Base-by-base conservation (phyloP, 257 asterid species). In the Petunia axillaris region DNA sequence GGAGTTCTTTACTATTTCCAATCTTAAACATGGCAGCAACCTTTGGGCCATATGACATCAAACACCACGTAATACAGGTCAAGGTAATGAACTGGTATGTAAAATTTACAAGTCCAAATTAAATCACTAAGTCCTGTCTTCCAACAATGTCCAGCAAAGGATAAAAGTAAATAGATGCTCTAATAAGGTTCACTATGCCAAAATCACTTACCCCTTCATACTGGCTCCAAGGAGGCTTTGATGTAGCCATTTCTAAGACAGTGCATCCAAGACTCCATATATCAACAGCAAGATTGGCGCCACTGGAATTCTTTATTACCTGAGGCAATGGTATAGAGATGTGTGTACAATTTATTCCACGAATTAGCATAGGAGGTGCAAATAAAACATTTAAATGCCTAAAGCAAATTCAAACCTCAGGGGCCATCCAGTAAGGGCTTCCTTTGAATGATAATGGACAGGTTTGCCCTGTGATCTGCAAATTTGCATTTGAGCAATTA, bases 241-340 rank as follows among this genome's bases (percentile, higher is more conserved):
- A 92, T 35, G 96, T 91, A 80, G 99, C 97, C 99, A 96, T 96
- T 90, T 96, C 99, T 83, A 96, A 79, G 80, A 96, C 98, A 0
- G 99, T 96, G 91, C 99, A 96, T 78, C 99, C 99, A 87, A 96
- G 99, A 86, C 99, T 96, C 99, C 99, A 96, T 89, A 96, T 88
- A 81, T 96, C 99, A 83, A 96, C 99, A 88, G 99, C 98, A 67
- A 96, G 91, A 84, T 91, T 89, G 86, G 94, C 89, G 80, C 99
- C 99, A 86, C 81, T 94, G 81, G 97, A 86, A 86, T 96, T 91
- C 87, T 88, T 89, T 79, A 94, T 87, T 59, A 89, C 94, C 98
- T 94, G 84, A 79, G 67, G 39, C 44, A 4, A 63, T 73, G 82
- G 39, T 15, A 64, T 73, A 78, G 64, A 76, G 74, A 75, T 48